Evolutionary conservation across 148 eudicot genomes (phyloP).

Genomic region (Tetragonia tetragonoides): DNA sequence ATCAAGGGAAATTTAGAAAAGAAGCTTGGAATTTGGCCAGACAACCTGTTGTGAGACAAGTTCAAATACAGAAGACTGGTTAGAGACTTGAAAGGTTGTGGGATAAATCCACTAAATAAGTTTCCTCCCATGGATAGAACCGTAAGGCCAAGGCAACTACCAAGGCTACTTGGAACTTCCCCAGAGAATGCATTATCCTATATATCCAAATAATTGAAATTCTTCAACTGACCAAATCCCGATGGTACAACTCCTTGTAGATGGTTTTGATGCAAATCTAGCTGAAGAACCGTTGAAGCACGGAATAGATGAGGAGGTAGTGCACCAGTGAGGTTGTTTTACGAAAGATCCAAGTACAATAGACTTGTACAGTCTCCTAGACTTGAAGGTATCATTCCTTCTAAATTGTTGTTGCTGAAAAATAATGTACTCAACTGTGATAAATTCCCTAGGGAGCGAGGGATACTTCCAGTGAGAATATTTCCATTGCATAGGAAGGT

Average conservation of each 20-base stretch:
- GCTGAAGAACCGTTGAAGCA: constrained; percentile 13
- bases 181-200: constrained; percentile 32
- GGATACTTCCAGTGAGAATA: constrained; percentile 27
- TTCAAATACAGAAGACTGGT: constrained; percentile 20
- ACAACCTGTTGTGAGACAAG: constrained; percentile 33
- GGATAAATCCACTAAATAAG: constrained; percentile 24
- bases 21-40: constrained; percentile 29
- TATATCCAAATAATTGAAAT: constrained; percentile 30
- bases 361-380: constrained; percentile 31
- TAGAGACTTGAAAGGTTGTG: constrained; percentile 21
- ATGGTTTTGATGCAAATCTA: constrained; percentile 17
- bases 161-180: constrained; percentile 28
- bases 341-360: constrained; percentile 10
- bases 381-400: constrained; percentile 31
- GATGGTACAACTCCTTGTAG: constrained; percentile 33
- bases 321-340: constrained; percentile 27
- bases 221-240: constrained; percentile 20
- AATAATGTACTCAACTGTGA: constrained; percentile 10
- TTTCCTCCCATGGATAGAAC: constrained; percentile 23
- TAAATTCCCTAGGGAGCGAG: constrained; percentile 31
- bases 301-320: constrained; percentile 17
- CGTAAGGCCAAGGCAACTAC: constrained; percentile 25
- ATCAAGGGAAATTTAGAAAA: constrained; percentile 7
- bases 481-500: background rate
- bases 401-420: constrained; percentile 22